Evolutionary conservation across 2,329 filamentous ascomycete species (phyloP), one percentile per base, ranked within the genome.

Genomic region (Apiospora saccharicola): DNA sequence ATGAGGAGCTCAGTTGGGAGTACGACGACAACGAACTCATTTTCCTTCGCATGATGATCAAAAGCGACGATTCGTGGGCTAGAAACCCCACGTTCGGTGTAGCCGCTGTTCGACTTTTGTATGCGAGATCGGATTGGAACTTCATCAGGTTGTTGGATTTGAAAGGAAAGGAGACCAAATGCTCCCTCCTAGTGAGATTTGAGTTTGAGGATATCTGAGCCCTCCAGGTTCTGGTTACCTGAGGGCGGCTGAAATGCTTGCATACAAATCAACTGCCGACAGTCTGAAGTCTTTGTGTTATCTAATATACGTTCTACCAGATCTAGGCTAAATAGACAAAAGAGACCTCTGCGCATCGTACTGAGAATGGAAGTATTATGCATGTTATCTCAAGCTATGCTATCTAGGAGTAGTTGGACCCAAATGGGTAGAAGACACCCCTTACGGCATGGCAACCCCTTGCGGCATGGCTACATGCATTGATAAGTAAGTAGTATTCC

Each of bases 121-220:
- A 92, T 78, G 84, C 86, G 2, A 80, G 82, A 13, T 1, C 41
- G 8, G 90, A 87, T 0, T 93, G 91, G 91, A 86, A 81, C 4
- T 92, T 93, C 72, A 85, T 93, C 51, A 83, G 89, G 5, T 88
- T 93, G 87, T 76, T 92, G 75, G 90, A 93, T 76, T 81, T 92
- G 72, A 89, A 89, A 78, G 91, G 91, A 0, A 83, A 86, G 44
- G 90, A 92, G 83, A 92, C 91, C 0, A 86, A 83, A 73, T 92
- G 90, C 74, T 88, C 88, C 4, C 72, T 93, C 64, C 81, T 93
- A 43, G 86, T 92, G 7, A 89, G 84, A 76, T 91, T 93, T 78
- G 88, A 90, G 72, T 78, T 92, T 70, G 80, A 82, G 72, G 83
- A 90, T 34, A 24, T 70, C 47, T 70, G 19, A 41, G 13, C 14